Conservation (phyloP, 129 eudicot genomes). For the Escallonia herrerae region DNA sequence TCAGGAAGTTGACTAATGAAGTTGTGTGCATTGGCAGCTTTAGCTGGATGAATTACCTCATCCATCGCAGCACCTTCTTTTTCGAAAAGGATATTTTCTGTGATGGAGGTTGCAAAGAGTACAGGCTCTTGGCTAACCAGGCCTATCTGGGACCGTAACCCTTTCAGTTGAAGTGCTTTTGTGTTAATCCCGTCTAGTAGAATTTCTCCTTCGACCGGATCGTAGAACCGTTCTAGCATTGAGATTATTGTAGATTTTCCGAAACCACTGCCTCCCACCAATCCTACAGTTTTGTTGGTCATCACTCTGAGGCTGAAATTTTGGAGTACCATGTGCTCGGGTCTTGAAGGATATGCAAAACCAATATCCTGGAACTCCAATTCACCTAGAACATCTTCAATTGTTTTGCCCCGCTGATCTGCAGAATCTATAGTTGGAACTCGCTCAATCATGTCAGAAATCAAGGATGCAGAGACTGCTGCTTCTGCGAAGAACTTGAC, state of each 20-base stretch:
- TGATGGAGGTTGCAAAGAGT: slow-evolving; percentile 13
- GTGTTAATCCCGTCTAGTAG: not conserved
- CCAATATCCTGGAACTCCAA: slow-evolving; percentile 7
- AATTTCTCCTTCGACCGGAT: slow-evolving; percentile 1
- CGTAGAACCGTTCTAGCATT: slow-evolving; percentile 7
- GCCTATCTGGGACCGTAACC: slow-evolving; percentile 7
- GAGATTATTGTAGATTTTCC: slow-evolving; percentile 9
- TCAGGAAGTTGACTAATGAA: slow-evolving; percentile 1
- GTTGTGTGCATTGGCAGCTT: slow-evolving; percentile 13
- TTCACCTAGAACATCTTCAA: not conserved
- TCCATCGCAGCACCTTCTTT: slow-evolving; percentile 6
- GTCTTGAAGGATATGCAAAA: slow-evolving; percentile 11
- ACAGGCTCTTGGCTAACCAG: slow-evolving; percentile 12
- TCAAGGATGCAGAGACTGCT: slow-evolving; percentile 3
- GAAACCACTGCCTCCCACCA: slow-evolving; percentile 8
- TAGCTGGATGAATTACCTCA: slow-evolving; percentile 1
- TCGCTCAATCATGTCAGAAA: not conserved
- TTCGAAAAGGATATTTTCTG: slow-evolving; percentile 4
- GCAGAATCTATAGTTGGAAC: not conserved
- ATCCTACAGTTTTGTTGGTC: not conserved
- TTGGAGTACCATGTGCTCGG: not conserved
- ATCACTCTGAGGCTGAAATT: slow-evolving; percentile 4
- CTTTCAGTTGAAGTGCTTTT: slow-evolving; percentile 1
- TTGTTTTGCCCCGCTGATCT: not conserved
- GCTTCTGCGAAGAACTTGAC: slow-evolving; percentile 8